Evolutionary conservation across 192 early-diverging fungal species (phyloP), one percentile per base, ranked within the genome.

Genomic region (Backusella luteola): DNA sequence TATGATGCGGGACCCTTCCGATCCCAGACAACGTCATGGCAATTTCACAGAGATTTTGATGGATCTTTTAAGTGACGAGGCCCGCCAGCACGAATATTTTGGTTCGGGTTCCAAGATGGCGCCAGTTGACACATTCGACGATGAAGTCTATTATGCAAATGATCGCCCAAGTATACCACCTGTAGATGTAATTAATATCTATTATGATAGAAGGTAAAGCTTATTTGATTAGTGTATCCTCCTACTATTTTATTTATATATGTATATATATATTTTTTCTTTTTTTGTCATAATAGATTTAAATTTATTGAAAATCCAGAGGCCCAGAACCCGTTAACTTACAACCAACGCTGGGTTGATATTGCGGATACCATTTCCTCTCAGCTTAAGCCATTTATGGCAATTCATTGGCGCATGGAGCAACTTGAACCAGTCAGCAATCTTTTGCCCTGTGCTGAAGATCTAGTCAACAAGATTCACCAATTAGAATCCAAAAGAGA

Each of bases 361-460:
- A 56, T 79, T 6, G 81, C 81, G 1, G 73, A 79, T 35, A 34
- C 53, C 14, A 73, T 83, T 74, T 78, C 81, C 12, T 35, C 46
- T 12, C 71, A 79, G 26, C 73, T 83, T 9, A 26, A 71, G 26
- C 81, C 78, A 52, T 85, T 75, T 78, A 76, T 85, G 2, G 84
- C 78, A 26, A 77, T 85, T 67, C 84, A 85, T 78, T 85, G 84
- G 81, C 78, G 81, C 41, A 83, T 83, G 81, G 84, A 85, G 69
- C 52, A 68, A 15, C 66, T 75, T 4, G 66, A 73, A 63, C 71
- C 71, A 34, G 34, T 76, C 4, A 29, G 44, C 2, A 77, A 82
- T 17, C 26, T 85, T 42, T 41, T 80, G 14, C 70, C 39, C n/a
- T 85, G 84, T 67, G 81, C 84, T 14, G n/a, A 74, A 41, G 41